Percentiles rank a stretch among this genome's conserved stretches.
These are phyloP conservation scores for Aegilops umbellulata DNA, from an alignment of 176 grass and related monocot genomes.

Conservation along the genomic window DNA sequence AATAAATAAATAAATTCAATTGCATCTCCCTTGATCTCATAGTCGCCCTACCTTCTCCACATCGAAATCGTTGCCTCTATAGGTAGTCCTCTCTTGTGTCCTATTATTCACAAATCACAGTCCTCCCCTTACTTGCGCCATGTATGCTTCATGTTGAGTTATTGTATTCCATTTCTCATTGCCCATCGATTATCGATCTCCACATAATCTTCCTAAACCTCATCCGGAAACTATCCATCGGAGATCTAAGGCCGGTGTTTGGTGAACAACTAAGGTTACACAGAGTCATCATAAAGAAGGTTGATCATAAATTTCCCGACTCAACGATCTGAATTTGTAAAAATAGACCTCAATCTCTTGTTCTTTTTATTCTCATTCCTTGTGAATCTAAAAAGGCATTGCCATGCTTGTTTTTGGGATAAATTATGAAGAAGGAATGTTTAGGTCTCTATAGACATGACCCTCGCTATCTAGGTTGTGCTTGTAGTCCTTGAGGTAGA, in stretches of 20 bases:
- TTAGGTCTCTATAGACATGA: too few relatives aligned
- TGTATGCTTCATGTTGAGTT: neutral
- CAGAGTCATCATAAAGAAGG: neutral
- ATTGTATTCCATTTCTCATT: neutral
- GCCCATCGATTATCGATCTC: neutral
- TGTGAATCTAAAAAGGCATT: neutral
- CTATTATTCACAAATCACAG: neutral
- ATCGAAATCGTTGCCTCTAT: neutral
- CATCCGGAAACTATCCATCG: neutral
- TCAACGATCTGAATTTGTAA: neutral
- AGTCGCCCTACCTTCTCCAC: neutral
- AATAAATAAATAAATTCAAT: too few relatives aligned
- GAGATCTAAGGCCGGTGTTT: neutral
- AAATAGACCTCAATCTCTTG: neutral
- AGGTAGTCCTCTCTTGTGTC: neutral
- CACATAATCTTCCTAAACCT: neutral
- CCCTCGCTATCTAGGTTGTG: too few relatives aligned
- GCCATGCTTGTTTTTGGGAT: neutral
- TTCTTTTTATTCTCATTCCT: neutral
- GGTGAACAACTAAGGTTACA: neutral
- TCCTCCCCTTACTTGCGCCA: neutral
- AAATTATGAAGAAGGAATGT: neutral
- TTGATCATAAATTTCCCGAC: neutral
- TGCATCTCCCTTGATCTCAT: neutral
- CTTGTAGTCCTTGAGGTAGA: too few relatives aligned